Conservation (phyloP, 1,284 basidiomycete genomes). For the Moniliophthora roreri region DNA sequence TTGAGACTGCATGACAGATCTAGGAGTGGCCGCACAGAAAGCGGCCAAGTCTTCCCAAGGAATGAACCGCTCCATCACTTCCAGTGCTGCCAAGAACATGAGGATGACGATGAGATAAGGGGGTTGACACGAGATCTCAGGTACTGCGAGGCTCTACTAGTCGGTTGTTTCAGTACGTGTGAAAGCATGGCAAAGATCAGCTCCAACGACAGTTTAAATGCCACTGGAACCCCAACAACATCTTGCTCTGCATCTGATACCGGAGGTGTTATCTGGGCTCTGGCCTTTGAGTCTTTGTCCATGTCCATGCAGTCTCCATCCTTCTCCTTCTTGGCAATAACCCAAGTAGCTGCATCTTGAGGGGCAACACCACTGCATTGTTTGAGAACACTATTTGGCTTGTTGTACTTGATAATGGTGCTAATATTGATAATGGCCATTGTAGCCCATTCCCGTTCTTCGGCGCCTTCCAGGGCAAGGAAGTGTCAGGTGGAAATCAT, state of each 20-base stretch:
- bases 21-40: constrained; percentile 67
- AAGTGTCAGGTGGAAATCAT: constrained; percentile 83
- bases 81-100: constrained; percentile 82
- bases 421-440: constrained; percentile 88
- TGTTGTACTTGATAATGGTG: constrained; percentile 86
- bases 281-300: constrained; percentile 44
- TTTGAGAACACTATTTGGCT: constrained; percentile 70
- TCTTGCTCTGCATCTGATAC: constrained; percentile 33
- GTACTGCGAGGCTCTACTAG: constrained; percentile 56
- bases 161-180: constrained; percentile 68
- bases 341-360: constrained; percentile 35
- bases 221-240: constrained; percentile 47
- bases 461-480: constrained; percentile 78
- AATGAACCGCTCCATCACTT: constrained; percentile 70
- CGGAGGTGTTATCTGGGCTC: constrained; percentile 35
- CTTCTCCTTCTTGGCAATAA: constrained; percentile 43
- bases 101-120: constrained; percentile 84
- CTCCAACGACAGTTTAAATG: constrained; percentile 74
- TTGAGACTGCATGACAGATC: constrained; percentile 51
- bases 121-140: constrained; percentile 72
- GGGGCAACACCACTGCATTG: constrained; percentile 48
- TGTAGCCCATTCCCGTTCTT: constrained; percentile 94
- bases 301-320: constrained; percentile 56
- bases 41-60: constrained; percentile 81
- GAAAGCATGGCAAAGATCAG: constrained; percentile 82